Evolutionary conservation across 1,284 basidiomycete species (phyloP), one percentile per base, ranked within the genome.

Genomic region (Pterulicium gracile): DNA sequence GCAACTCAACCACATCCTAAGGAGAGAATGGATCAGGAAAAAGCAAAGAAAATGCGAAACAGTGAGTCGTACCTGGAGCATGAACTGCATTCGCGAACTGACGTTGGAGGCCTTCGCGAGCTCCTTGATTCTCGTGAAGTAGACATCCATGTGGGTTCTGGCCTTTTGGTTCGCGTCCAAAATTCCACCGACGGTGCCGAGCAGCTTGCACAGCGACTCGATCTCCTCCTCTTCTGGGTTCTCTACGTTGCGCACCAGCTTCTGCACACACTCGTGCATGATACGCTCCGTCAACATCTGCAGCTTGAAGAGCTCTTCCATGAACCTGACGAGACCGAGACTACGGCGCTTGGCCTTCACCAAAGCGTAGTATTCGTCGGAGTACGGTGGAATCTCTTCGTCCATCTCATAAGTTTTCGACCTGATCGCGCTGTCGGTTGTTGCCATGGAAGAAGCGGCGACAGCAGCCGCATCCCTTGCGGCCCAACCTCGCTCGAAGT

Each of bases 241-340:
- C 27, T 77, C 73, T 52, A 81, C 73, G 60, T 87, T 85, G 54
- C 72, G 68, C 24, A 88, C 69, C 4, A 88, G 71, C 61, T 81
- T 78, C 65, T 81, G 76, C 58, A 88, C 74, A 62, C 81, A 88
- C 52, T 79, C 72, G 61, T 80, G 76, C 74, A 89, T 87, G 60
- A 84, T 81, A 48, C 75, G 69, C 60, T 78, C 77, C 27, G 79
- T 77, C 22, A 86, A 63, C 79, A 86, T 82, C 54, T 73, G 72
- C 35, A 88, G 65, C 67, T 86, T 87, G 78, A 81, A 89, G 43
- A 89, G 67, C 65, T 88, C 86, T 55, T 83, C 84, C 52, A 88
- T 84, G 62, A 89, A 84, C 12, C 27, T 10, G 15, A 87, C 76
- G 47, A 87, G 71, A 68, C 84, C 84, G 41, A 87, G 75, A 56